Evolutionary conservation across 2,329 filamentous ascomycete genomes (phyloP).

Genomic region (Trichophyton schoenleinii): DNA sequence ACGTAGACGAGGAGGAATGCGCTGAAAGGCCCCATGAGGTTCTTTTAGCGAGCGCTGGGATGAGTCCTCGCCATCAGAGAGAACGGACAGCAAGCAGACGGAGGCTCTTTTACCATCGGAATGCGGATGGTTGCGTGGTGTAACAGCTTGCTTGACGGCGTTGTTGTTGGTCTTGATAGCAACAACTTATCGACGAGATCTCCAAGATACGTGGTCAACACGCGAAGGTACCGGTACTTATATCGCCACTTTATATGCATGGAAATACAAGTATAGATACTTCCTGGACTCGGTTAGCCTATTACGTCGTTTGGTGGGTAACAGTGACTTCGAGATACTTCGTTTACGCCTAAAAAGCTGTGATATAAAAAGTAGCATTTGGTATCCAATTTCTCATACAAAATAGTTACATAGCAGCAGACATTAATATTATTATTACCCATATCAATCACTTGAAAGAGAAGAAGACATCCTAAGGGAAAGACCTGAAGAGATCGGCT

Average conservation of each 20-base stretch:
- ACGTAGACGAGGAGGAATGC: conserved; percentile 64
- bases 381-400: background rate
- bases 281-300: background rate
- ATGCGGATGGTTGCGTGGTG: background rate
- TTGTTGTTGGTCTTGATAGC: background rate
- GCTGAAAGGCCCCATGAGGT: conserved; percentile 34
- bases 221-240: background rate
- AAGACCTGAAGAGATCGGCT: conserved; percentile 44
- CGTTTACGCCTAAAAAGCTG: background rate
- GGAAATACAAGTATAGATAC: background rate
- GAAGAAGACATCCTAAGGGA: conserved; percentile 24
- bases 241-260: background rate
- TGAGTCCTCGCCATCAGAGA: conserved; percentile 3
- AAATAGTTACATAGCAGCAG: too few species aligned
- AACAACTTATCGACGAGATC: background rate
- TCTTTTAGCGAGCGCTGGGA: conserved; percentile 4
- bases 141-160: background rate
- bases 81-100: background rate
- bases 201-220: background rate
- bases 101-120: background rate
- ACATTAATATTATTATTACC: too few species aligned
- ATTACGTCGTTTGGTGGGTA: background rate
- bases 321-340: background rate
- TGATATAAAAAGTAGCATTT: background rate
- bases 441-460: too few species aligned